These are phyloP conservation scores for Jamesozyma piceae DNA, from an alignment of 805 yeast species.

Conservation along the genomic window DNA sequence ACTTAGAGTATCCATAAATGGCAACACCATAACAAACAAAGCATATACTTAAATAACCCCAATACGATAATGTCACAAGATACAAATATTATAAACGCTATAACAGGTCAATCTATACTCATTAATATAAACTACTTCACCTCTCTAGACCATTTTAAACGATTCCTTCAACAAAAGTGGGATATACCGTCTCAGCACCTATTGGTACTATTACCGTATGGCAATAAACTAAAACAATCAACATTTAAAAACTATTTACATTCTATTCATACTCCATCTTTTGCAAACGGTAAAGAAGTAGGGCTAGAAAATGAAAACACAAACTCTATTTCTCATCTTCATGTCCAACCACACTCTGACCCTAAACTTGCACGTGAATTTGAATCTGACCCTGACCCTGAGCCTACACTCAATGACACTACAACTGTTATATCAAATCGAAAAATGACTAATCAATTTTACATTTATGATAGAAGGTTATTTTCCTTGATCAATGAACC, in stretches of 20 bases:
- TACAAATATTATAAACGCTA: slow-evolving; percentile 32
- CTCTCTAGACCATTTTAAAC: slow-evolving; percentile 36
- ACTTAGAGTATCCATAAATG: no score
- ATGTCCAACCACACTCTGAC: no score
- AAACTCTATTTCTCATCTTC: no score
- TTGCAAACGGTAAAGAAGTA: no score
- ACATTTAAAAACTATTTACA: slow-evolving; percentile 28
- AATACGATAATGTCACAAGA: slow-evolving; percentile 4
- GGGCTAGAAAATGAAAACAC: no score
- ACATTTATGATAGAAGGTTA: slow-evolving; percentile 53
- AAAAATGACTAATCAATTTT: slow-evolving; percentile 34
- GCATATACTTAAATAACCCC: no score
- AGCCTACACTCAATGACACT: slow-evolving; percentile 3
- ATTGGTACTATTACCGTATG: slow-evolving; percentile 55
- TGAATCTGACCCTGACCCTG: no score
- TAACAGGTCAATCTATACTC: slow-evolving; percentile 34
- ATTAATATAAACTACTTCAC: slow-evolving; percentile 35
- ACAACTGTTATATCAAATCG: background rate
- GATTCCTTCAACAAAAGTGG: slow-evolving; percentile 34
- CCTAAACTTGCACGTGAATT: no score
- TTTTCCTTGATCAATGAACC: slow-evolving; percentile 33
- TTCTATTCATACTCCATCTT: background rate
- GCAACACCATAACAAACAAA: no score
- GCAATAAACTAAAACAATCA: slow-evolving; percentile 42
- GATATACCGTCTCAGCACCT: slow-evolving; percentile 34